Conservation (phyloP, 192 early-diverging fungal genomes). For the Entophlyctis luteolus region DNA sequence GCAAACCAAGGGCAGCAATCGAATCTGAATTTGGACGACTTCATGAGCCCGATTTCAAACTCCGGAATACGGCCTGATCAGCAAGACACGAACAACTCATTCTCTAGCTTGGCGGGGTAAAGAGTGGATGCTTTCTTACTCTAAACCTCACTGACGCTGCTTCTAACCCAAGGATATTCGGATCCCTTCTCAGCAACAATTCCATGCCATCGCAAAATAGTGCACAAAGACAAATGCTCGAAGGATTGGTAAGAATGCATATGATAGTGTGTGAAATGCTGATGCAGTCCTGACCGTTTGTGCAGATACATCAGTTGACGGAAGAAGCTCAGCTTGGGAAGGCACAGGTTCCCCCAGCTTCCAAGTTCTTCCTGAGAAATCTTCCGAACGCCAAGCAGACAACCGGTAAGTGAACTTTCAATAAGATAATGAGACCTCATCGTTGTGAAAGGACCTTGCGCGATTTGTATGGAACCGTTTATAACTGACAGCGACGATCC, state of each 20-base stretch:
- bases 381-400: conserved; percentile 2
- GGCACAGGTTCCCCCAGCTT: conserved; percentile 5
- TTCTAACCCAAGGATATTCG: not conserved
- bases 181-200: not conserved
- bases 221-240: not conserved
- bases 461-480: conserved; percentile 25
- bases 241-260: not conserved
- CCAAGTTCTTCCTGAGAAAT: conserved; percentile 29
- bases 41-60: conserved; percentile 8
- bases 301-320: conserved; percentile 17
- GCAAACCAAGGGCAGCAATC: not conserved
- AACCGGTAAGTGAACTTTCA: not conserved
- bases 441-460: not conserved
- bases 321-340: conserved; percentile 14
- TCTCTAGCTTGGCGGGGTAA: not conserved
- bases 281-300: not conserved
- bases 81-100: not conserved
- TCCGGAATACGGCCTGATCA: not conserved
- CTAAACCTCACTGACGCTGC: not conserved
- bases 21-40: conserved; percentile 27
- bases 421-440: not conserved
- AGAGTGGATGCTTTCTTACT: not conserved
- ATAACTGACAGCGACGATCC: not conserved
- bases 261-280: not conserved
- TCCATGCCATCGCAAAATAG: not conserved